Evolutionary conservation across 768 basidiomycete species (phyloP).

Genomic region (Suillus alpinus): DNA sequence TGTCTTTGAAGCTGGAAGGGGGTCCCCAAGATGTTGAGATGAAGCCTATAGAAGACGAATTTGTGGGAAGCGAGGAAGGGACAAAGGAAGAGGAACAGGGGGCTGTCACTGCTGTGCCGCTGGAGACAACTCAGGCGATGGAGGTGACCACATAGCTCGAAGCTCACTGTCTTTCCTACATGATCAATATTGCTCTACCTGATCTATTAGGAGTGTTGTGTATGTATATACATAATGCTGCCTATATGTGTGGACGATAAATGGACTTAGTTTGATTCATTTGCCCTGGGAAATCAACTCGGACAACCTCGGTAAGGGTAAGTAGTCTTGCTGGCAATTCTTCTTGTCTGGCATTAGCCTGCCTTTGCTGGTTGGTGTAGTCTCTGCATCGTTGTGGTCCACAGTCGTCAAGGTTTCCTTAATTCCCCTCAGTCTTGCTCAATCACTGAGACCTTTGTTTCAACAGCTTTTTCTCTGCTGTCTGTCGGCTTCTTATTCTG

Average conservation of each 20-base stretch:
- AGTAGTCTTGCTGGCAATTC: not conserved
- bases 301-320: not conserved
- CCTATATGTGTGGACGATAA: not conserved
- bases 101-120: conserved; percentile 1
- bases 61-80: conserved; percentile 8
- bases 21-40: conserved; percentile 27
- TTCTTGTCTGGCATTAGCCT: not conserved
- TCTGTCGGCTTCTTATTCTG: not conserved
- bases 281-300: conserved; percentile 4
- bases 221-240: too few relatives aligned
- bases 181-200: conserved; percentile 1
- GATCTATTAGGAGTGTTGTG: not conserved
- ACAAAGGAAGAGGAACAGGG: conserved; percentile 9
- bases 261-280: not conserved
- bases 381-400: not conserved
- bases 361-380: not conserved
- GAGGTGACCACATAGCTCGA: conserved; percentile 12
- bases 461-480: not conserved
- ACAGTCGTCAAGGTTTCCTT: not conserved
- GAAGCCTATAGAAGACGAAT: conserved; percentile 21
- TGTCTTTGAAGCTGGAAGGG: conserved; percentile 4
- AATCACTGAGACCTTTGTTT: not conserved
- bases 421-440: not conserved
- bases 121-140: conserved; percentile 14
- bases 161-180: conserved; percentile 3